Evolutionary conservation across 139 green algal genomes (phyloP).

Genomic region (Closterium sp.): DNA sequence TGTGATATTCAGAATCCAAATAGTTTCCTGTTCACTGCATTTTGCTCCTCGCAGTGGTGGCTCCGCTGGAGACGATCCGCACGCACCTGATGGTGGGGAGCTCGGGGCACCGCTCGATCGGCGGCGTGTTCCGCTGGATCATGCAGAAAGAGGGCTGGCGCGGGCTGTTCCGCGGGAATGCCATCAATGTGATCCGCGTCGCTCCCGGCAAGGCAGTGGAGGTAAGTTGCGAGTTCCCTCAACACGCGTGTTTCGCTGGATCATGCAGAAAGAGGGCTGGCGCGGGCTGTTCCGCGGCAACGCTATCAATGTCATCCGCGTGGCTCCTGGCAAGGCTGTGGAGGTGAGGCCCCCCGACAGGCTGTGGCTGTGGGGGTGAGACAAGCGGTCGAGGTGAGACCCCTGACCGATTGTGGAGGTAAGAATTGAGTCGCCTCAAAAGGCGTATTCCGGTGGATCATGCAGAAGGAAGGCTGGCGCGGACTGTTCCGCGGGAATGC

Average conservation of each 20-base stretch:
- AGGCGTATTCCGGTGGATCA: slow-evolving; percentile 1
- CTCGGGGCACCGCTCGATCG: slow-evolving; percentile 13
- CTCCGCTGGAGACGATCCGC: slow-evolving; percentile 42
- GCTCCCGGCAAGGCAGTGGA: slow-evolving; percentile 47
- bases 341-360: too few relatives aligned
- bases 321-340: slow-evolving; percentile 5
- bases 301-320: slow-evolving; percentile 42
- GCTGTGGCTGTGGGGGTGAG: not conserved
- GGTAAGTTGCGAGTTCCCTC: slow-evolving; percentile 12
- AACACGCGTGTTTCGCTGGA: slow-evolving; percentile 32
- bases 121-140: slow-evolving; percentile 32
- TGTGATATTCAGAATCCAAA: not conserved
- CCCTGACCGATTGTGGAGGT: too few relatives aligned
- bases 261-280: slow-evolving; percentile 43
- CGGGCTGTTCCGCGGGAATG: slow-evolving; percentile 41
- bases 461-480: slow-evolving; percentile 34
- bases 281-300: slow-evolving; percentile 40
- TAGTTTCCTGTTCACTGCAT: not conserved
- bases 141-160: slow-evolving; percentile 37
- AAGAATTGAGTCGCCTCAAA: too few relatives aligned
- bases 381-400: not conserved
- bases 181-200: slow-evolving; percentile 39
- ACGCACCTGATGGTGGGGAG: slow-evolving; percentile 49
- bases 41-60: slow-evolving; percentile 22
- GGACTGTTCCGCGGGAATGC: slow-evolving; percentile 43